Base-by-base conservation (phyloP, 768 basidiomycete genomes). In the Fistulinella prunicolor region DNA sequence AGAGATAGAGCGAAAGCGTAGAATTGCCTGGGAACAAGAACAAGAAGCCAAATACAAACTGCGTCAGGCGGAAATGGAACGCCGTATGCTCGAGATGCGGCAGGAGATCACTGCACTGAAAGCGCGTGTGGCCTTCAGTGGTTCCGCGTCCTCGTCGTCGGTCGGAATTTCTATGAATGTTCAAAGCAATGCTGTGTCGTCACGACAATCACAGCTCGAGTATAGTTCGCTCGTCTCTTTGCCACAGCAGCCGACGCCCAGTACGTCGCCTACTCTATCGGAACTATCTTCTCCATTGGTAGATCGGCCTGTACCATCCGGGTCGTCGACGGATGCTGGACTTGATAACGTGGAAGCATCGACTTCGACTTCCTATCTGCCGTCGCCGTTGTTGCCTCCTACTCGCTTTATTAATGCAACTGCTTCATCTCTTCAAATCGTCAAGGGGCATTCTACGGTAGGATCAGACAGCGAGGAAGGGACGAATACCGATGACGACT, bases 1-100 rank as follows among this genome's bases (percentile, higher is more conserved):
- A 38, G 82, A 84, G 42, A 72, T 69, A 16, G 87, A 89, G 53
- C 69, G 72, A 32, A 77, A 71, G 53, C 74, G 87, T 17, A 72
- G 85, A 40, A 46, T 75, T 8, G 77, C 71, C 30, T 89, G 87
- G 86, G 87, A 89, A 57, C 72, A 76, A 54, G 81, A 83, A 48
- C 82, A 85, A 51, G 87, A 87, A 67, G 75, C 75, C 9, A 83
- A 75, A 56, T 74, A 72, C 42, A 55, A 65, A 13, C 77, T 80
- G 53, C 65, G 72, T 38, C 78, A 85, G 49, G 77, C 75, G 22
- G 80, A 84, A 58, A 76, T 79, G 70, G 81, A 86, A 57, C 68
- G 72, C 19, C 74, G 74, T 40, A 70, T 87, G 53, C 53, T 71
- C 3, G 76, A 76, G 49, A 73, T 84, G 73, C 78, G 73, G 21